Conservation (phyloP, 805 yeast species). For the Torulaspora quercuum region DNA sequence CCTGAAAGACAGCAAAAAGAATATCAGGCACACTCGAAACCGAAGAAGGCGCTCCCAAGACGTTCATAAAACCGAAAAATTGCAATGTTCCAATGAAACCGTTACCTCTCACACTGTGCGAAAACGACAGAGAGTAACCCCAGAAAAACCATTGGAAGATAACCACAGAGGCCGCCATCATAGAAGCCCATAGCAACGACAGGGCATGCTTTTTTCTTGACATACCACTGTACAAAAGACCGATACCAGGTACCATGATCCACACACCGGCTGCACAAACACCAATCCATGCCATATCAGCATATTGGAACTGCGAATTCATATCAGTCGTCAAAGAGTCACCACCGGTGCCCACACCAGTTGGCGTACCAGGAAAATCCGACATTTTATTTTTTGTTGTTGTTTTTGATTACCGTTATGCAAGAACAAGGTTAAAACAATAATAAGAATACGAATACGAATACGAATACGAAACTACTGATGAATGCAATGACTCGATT, state of each 20-base stretch:
- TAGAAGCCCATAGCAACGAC: conserved; percentile 87
- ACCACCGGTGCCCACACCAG: conserved; percentile 74
- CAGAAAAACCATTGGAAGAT: conserved; percentile 97
- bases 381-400: too few species aligned
- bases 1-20: conserved; percentile 86
- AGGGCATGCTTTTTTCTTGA: conserved; percentile 95
- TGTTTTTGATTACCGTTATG: too few species aligned
- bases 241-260: conserved; percentile 96
- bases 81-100: conserved; percentile 76
- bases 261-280: conserved; percentile 78
- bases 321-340: conserved; percentile 69
- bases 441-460: too few species aligned
- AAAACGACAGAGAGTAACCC: conserved; percentile 90
- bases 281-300: conserved; percentile 84
- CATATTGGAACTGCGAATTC: conserved; percentile 64
- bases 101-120: conserved; percentile 58
- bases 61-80: conserved; percentile 76
- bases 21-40: conserved; percentile 79
- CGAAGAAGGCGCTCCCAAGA: conserved; percentile 74
- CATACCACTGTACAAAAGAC: conserved; percentile 86
- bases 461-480: too few species aligned
- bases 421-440: too few species aligned
- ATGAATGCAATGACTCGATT: too few species aligned
- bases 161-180: conserved; percentile 81
- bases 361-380: conserved; percentile 42